Evolutionary conservation across 768 basidiomycete genomes (phyloP), one percentile per base, ranked within the genome.

Genomic region (Lactarius hengduanensis): DNA sequence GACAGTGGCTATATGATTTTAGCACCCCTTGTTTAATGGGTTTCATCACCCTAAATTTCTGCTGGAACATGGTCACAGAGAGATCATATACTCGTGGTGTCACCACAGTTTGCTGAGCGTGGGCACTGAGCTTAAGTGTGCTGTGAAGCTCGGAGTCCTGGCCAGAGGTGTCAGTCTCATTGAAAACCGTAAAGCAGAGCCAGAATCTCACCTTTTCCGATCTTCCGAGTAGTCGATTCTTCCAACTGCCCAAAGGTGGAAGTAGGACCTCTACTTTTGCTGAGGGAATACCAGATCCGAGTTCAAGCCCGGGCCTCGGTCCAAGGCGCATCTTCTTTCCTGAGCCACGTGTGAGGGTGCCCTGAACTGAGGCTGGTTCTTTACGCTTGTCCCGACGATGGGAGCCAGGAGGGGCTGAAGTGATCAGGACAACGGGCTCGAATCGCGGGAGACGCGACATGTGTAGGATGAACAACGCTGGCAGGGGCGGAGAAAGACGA

Each of bases 81-180:
- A 63, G 40, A 20, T 38, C 26, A 59, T 63, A 28, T 11, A 67
- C 66, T 18, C 30, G 5, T 36, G 66, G 57, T n/a, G 66, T 63
- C 1, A 67, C 66, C 22, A 67, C 50, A 67, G 66, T 67, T 4
- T 45, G 26, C 4, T 61, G 54, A 57, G 22, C 22, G 11, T 1
- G 7, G 7, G 1, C 6, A 16, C 16, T 41, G 41, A 15, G 41
- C 16, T 18, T 18, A 5, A 41, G 16, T 16, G 41, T 16, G 16
- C 41, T 0, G 2, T 10, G n/a, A 4, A n/a, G n/a, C n/a, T 10
- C 18, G 76, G 53, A 50, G 47, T 50, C 50, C 47, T 50, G 22
- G 11, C 13, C 22, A 8, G 72, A 63, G 20, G 78, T 67, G 5
- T 70, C 43, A 20, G 74, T 57, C 53, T 77, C 74, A 32, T 74